Evolutionary conservation across 495 filamentous ascomycete genomes (phyloP).

Genomic region (Annulohypoxylon maeteangense): DNA sequence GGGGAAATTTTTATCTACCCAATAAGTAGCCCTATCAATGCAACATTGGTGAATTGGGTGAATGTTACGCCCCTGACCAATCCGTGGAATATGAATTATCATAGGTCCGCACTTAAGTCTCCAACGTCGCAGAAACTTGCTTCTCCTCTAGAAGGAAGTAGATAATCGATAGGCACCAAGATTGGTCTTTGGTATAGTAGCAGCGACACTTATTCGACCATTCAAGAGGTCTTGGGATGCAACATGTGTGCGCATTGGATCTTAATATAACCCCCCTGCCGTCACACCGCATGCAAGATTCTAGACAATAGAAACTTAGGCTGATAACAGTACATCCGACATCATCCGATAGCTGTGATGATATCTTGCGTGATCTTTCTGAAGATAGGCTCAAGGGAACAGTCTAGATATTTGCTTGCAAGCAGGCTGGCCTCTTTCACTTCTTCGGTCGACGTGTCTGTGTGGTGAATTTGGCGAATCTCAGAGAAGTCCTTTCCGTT

Average conservation of each 20-base stretch:
- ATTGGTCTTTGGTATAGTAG: conserved; percentile 1
- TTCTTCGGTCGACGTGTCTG: conserved; percentile 41
- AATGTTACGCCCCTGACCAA: conserved; percentile 24
- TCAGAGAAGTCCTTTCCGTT: conserved; percentile 59
- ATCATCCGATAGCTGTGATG: conserved; percentile 55
- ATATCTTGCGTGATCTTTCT: conserved; percentile 70
- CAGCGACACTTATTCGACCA: conserved; percentile 13
- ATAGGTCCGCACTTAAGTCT: conserved; percentile 28
- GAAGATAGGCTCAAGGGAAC: conserved; percentile 80
- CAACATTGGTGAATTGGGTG: conserved; percentile 5
- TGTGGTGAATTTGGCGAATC: conserved; percentile 31
- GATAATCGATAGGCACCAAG: conserved; percentile 14
- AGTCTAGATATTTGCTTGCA: conserved; percentile 81
- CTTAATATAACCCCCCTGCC: conserved; percentile 26
- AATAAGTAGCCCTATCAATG: conserved; percentile 34
- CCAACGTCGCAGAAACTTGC: conserved; percentile 32
- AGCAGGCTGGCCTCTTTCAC: conserved; percentile 65
- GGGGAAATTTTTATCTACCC: conserved; percentile 9
- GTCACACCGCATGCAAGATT: conserved; percentile 35
- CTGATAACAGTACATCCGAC: conserved; percentile 43
- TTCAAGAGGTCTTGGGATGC: conserved; percentile 2
- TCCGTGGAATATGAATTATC: conserved; percentile 19
- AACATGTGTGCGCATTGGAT: conserved; percentile 28
- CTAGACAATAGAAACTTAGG: conserved; percentile 39
- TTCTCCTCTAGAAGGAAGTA: conserved; percentile 25